phyloP scores from a whole-genome alignment of 2,329 filamentous ascomycete species.

The Pseudocercospora musae region DNA sequence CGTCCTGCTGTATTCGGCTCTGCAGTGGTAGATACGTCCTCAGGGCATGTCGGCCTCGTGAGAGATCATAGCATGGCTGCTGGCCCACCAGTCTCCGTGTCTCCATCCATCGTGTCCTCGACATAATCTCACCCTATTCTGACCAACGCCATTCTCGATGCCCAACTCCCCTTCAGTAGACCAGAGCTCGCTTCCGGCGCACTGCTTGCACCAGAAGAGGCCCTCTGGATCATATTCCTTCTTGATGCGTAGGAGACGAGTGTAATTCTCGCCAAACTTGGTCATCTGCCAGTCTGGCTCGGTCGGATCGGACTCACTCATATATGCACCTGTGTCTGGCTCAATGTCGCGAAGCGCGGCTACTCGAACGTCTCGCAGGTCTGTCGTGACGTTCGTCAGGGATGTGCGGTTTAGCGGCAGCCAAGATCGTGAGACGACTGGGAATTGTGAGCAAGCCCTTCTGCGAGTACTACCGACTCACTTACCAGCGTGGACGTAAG shows the following conservation, averaged over 20 bases:
- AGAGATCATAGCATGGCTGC: no score
- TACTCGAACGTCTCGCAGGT: slow-evolving; percentile 4
- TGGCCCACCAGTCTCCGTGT: not conserved
- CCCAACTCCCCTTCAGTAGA: slow-evolving; percentile 1
- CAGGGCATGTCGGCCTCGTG: not conserved
- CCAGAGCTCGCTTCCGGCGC: slow-evolving; percentile 21
- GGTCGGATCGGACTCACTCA: slow-evolving; percentile 45
- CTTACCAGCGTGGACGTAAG: slow-evolving; percentile 15
- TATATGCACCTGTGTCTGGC: slow-evolving; percentile 43
- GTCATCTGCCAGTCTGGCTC: slow-evolving; percentile 37
- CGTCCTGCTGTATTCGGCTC: no score
- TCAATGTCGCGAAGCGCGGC: slow-evolving; percentile 39
- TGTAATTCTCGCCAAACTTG: slow-evolving; percentile 39
- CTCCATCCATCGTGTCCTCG: not conserved
- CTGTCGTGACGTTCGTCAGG: slow-evolving; percentile 13
- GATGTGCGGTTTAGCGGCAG: slow-evolving; percentile 33
- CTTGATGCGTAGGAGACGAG: slow-evolving; percentile 32
- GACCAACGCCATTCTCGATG: slow-evolving; percentile 20
- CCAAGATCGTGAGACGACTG: slow-evolving; percentile 18
- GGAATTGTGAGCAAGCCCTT: not conserved
- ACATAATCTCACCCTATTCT: slow-evolving; percentile 16
- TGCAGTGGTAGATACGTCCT: no score
- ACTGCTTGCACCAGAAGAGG: slow-evolving; percentile 28
- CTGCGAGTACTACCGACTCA: not conserved
- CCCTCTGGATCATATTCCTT: slow-evolving; percentile 34